phyloP scores from a whole-genome alignment of 2,329 filamentous ascomycete genomes.

The Ophiostoma pallidulum region DNA sequence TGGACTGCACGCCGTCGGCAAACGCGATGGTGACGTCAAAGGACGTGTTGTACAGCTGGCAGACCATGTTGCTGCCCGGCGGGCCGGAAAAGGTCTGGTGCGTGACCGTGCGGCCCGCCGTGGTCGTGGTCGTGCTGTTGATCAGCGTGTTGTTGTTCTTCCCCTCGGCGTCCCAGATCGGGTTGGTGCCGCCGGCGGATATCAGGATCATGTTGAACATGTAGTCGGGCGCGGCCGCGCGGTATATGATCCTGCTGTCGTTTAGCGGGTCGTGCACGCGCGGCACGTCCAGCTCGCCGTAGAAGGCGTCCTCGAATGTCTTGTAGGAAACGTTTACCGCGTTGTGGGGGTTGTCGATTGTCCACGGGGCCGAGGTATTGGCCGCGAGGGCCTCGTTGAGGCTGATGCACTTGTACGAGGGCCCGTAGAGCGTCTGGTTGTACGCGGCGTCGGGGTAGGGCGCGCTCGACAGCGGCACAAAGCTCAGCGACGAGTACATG shows the following conservation, averaged over 20 bases:
- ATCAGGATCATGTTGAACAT: slow-evolving; percentile 11
- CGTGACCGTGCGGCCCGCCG: neutral
- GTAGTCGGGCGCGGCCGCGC: slow-evolving; percentile 3
- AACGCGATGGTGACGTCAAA: slow-evolving; percentile 7
- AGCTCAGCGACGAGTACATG: slow-evolving; percentile 4
- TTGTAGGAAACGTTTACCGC: neutral
- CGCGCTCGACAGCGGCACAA: neutral
- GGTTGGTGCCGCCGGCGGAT: neutral
- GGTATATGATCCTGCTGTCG: neutral
- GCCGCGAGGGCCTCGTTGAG: slow-evolving; percentile 1
- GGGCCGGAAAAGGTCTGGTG: neutral
- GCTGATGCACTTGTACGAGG: slow-evolving; percentile 11
- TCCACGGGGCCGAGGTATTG: slow-evolving; percentile 2
- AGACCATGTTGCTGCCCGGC: slow-evolving; percentile 10
- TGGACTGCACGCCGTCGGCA: slow-evolving; percentile 6
- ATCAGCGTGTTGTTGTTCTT: neutral
- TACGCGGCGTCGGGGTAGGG: slow-evolving; percentile 8
- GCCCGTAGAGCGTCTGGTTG: slow-evolving; percentile 11
- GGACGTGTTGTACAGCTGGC: slow-evolving; percentile 15
- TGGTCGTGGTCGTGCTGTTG: slow-evolving; percentile 6
- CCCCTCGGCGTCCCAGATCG: slow-evolving; percentile 2
- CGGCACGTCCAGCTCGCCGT: slow-evolving; percentile 8
- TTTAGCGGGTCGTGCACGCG: neutral
- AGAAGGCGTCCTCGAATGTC: slow-evolving; percentile 8
- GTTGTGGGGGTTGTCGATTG: slow-evolving; percentile 2